Percentiles rank a stretch among this genome's conserved stretches.
Conservation (phyloP, 192 early-diverging fungal species). For the Obelidium mucronatum region DNA sequence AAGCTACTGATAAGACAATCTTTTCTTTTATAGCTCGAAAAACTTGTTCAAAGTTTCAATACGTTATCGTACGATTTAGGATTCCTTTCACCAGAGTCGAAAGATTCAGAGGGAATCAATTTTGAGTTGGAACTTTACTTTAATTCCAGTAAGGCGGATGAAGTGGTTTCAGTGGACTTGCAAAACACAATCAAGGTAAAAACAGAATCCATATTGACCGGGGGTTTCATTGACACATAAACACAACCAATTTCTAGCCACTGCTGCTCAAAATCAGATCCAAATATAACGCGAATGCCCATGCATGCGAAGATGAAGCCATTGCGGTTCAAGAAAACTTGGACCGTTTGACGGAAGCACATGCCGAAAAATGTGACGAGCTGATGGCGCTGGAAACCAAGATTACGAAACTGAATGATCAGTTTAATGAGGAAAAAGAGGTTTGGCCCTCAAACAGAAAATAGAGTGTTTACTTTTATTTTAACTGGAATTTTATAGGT, state of each 20-base stretch:
- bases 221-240: neutral
- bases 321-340: constrained; percentile 56
- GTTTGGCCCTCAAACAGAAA: constrained; percentile 34
- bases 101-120: constrained; percentile 20
- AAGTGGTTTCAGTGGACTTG: constrained; percentile 51
- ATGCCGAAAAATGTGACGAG: constrained; percentile 53
- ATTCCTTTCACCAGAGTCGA: constrained; percentile 35
- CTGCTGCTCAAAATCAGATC: constrained; percentile 37
- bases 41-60: constrained; percentile 62
- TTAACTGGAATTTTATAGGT: constrained; percentile 30
- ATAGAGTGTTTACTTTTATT: neutral
- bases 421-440: constrained; percentile 57
- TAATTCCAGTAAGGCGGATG: constrained; percentile 41
- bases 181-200: constrained; percentile 48
- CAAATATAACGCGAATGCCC: constrained; percentile 45
- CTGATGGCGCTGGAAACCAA: constrained; percentile 42
- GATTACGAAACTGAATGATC: constrained; percentile 43
- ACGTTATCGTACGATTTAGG: constrained; percentile 51
- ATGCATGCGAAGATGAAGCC: constrained; percentile 45
- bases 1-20: neutral
- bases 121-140: constrained; percentile 54
- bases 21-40: constrained; percentile 58
- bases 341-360: constrained; percentile 46
- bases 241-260: constrained; percentile 41
- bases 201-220: too few species aligned